Evolutionary conservation across 495 filamentous ascomycete species (phyloP), one percentile per base, ranked within the genome.

Genomic region (Podospora appendiculata): DNA sequence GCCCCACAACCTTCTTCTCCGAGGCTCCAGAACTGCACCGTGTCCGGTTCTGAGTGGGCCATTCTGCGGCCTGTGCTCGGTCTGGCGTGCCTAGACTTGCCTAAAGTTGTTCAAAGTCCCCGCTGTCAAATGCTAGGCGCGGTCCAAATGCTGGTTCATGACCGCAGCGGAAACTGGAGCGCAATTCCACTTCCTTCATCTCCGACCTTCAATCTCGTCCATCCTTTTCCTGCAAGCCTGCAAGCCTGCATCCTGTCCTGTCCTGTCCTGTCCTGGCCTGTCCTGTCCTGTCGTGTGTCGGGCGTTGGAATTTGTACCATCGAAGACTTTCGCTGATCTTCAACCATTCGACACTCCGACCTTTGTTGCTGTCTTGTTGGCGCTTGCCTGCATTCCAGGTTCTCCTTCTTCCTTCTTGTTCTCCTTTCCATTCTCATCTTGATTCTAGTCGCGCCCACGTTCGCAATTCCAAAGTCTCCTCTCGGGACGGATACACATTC

Each of bases 11-110:
- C 25, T 25, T 5, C 25, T 5, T 5, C 25, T 25, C 25, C 25
- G 25, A 25, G 41, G 41, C 41, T 44, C 41, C 41, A 12, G 3
- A 44, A 4, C 40, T 41, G n/a, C 40, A 51, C 49, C 32, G 49
- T 52, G 50, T 8, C 41, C 13, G 13, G 18, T 34, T 16, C 43
- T 52, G 41, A 46, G 43, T 52, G 50, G 42, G 16, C 43, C 40
- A 51, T 18, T 12, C 13, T 18, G 40, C 11, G 25, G 13, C 19
- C 49, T 45, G 32, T 38, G 32, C 13, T 33, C 32, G 46, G 32
- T 25, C 13, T 35, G 9, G 3, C 12, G 3, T 40, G 38, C 38
- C 38, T 40, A 5, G 44, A 12, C 25, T 25, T 25, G 25, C 25
- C 25, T 25, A 25, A 25, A 25, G 25, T 25, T 25, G 25, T 25